phyloP scores from a whole-genome alignment of 2,329 filamentous ascomycete genomes.

The Beauveria sp. region DNA sequence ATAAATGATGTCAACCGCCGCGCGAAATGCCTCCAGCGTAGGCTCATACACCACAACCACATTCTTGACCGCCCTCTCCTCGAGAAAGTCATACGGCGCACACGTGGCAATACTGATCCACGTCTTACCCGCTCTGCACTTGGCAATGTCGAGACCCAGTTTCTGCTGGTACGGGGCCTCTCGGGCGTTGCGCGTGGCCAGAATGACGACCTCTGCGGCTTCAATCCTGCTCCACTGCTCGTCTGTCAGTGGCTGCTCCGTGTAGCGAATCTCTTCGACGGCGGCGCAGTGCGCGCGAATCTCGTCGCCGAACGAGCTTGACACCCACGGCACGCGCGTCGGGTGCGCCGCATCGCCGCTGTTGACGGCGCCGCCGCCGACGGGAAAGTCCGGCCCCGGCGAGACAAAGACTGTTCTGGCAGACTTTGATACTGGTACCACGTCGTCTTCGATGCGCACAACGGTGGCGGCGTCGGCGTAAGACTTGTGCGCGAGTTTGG shows the following conservation, averaged over 20 bases:
- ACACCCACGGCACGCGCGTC: slow-evolving; percentile 20
- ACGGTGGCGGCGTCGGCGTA: slow-evolving; percentile 18
- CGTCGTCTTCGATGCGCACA: slow-evolving; percentile 14
- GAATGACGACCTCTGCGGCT: slow-evolving; percentile 17
- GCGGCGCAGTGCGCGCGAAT: slow-evolving; percentile 13
- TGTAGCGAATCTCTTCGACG: slow-evolving; percentile 18
- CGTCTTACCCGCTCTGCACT: slow-evolving; percentile 10
- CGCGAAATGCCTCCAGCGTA: slow-evolving; percentile 19
- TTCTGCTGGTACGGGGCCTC: slow-evolving; percentile 19
- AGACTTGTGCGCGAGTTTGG: slow-evolving; percentile 14
- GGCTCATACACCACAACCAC: slow-evolving; percentile 21
- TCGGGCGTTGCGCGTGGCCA: slow-evolving; percentile 20
- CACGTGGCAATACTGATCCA: slow-evolving; percentile 19
- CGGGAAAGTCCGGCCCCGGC: slow-evolving; percentile 18
- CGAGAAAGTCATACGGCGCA: slow-evolving; percentile 20
- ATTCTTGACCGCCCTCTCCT: slow-evolving; percentile 16
- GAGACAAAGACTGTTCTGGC: slow-evolving; percentile 19
- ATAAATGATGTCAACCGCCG: slow-evolving; percentile 17
- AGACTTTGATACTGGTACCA: slow-evolving; percentile 14
- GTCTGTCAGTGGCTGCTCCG: slow-evolving; percentile 12
- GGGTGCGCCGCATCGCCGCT: slow-evolving; percentile 15
- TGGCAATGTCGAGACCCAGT: slow-evolving; percentile 16
- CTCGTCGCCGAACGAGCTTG: slow-evolving; percentile 16
- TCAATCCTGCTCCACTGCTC: slow-evolving; percentile 17
- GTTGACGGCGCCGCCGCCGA: slow-evolving; percentile 18